A percentile compares a stretch with the other conserved stretches of the same genome.
Conservation (phyloP, 768 basidiomycete species). For the Mycena alexandri region DNA sequence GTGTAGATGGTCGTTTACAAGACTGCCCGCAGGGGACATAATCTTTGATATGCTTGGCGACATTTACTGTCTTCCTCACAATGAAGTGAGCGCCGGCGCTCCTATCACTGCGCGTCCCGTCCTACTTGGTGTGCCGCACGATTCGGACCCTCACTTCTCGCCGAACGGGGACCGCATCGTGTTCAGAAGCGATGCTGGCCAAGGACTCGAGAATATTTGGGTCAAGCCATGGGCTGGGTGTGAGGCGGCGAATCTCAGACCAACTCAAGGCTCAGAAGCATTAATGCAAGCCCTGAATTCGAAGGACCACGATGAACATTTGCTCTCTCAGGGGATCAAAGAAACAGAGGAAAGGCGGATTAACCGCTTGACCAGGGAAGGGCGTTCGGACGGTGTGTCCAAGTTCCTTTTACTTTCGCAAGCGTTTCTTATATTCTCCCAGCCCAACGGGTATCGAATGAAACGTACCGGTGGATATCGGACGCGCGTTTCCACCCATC, state of each 20-base stretch:
- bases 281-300: slow-evolving; percentile 51
- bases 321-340: slow-evolving; percentile 62
- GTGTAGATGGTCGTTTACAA: no score
- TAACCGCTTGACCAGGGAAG: slow-evolving; percentile 68
- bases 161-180: slow-evolving; percentile 73
- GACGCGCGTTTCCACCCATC: slow-evolving; percentile 81
- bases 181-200: slow-evolving; percentile 78
- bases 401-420: background rate
- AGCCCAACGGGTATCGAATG: slow-evolving; percentile 73
- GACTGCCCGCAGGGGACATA: slow-evolving; percentile 67
- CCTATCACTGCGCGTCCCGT: slow-evolving; percentile 67
- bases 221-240: slow-evolving; percentile 77
- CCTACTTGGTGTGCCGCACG: slow-evolving; percentile 74
- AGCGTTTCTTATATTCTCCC: background rate
- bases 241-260: slow-evolving; percentile 66
- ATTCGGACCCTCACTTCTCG: slow-evolving; percentile 81
- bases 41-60: slow-evolving; percentile 84
- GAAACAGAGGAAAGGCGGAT: slow-evolving; percentile 63
- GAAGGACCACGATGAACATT: slow-evolving; percentile 57
- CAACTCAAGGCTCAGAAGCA: slow-evolving; percentile 43
- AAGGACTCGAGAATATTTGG: slow-evolving; percentile 85
- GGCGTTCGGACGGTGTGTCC: slow-evolving; percentile 60
- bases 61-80: slow-evolving; percentile 72
- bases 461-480: slow-evolving; percentile 79
- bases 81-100: slow-evolving; percentile 35